Conservation (phyloP, 495 filamentous ascomycete species). For the Penicillium lagena region DNA sequence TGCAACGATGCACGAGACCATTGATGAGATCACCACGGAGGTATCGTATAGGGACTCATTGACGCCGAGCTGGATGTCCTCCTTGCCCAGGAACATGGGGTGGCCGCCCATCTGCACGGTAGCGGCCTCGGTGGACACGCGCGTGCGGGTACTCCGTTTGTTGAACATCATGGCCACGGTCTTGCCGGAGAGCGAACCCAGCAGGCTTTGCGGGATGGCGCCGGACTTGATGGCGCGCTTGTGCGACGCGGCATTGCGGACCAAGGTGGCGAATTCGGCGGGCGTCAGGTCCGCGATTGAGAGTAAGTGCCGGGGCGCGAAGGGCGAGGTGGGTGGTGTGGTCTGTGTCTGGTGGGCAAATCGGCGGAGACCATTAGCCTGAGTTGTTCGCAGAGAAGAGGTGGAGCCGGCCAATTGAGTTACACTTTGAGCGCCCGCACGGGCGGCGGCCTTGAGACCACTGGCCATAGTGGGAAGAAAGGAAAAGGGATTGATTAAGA, state of each 20-base stretch:
- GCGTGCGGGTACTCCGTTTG: slow-evolving; percentile 88
- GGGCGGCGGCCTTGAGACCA: slow-evolving; percentile 49
- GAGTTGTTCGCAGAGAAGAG: slow-evolving; percentile 23
- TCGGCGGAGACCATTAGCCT: slow-evolving; percentile 28
- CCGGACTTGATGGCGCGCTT: slow-evolving; percentile 75
- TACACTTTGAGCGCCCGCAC: slow-evolving; percentile 31
- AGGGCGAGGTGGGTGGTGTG: slow-evolving; percentile 37
- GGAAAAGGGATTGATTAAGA: slow-evolving; percentile 1
- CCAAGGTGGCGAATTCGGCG: slow-evolving; percentile 70
- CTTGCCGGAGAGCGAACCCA: slow-evolving; percentile 57
- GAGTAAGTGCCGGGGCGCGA: slow-evolving; percentile 73
- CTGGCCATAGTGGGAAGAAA: slow-evolving; percentile 24
- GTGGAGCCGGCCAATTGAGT: slow-evolving; percentile 26
- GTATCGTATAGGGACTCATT: slow-evolving; percentile 93
- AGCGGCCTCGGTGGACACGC: slow-evolving; percentile 87
- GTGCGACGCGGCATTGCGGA: slow-evolving; percentile 70
- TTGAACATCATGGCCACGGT: slow-evolving; percentile 94
- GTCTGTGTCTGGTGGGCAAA: slow-evolving; percentile 30
- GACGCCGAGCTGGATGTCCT: slow-evolving; percentile 93
- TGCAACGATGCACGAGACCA: slow-evolving; percentile 86
- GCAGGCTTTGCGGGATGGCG: slow-evolving; percentile 48
- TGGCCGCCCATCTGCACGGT: slow-evolving; percentile 79
- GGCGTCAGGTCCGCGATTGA: slow-evolving; percentile 81
- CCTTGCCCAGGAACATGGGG: slow-evolving; percentile 90
- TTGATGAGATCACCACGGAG: slow-evolving; percentile 80